A percentile compares a stretch with the other conserved stretches of the same genome.
Evolutionary conservation across 495 filamentous ascomycete genomes (phyloP).

Genomic region (Aspergillus nanangensis): DNA sequence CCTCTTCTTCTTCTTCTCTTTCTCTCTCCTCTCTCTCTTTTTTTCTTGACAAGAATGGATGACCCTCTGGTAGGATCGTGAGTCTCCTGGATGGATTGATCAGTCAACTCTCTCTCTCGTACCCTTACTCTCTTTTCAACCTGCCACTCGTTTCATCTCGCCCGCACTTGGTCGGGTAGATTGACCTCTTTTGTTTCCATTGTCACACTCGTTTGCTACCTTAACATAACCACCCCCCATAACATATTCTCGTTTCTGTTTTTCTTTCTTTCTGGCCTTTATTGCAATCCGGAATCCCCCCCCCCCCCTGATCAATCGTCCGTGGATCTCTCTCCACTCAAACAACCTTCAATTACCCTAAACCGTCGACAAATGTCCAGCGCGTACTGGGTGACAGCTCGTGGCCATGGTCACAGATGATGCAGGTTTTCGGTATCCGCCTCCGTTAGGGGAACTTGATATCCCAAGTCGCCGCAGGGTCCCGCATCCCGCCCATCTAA

Average conservation of each 20-base stretch:
- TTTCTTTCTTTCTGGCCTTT: too few species aligned
- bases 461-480: slow-evolving; percentile 30
- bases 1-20: slow-evolving; percentile 7
- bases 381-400: slow-evolving; percentile 34
- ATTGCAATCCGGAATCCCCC: background rate
- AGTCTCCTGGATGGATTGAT: slow-evolving; percentile 16
- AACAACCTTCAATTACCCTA: slow-evolving; percentile 3
- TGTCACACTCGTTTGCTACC: too few species aligned
- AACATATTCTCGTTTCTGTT: too few species aligned
- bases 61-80: slow-evolving; percentile 26
- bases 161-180: too few species aligned
- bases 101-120: slow-evolving; percentile 1
- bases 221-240: too few species aligned
- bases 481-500: slow-evolving; percentile 29
- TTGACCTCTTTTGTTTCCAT: too few species aligned
- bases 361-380: slow-evolving; percentile 42
- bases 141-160: slow-evolving; percentile 12
- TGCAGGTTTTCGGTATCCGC: slow-evolving; percentile 36
- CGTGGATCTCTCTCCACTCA: slow-evolving; percentile 5
- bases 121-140: slow-evolving; percentile 5
- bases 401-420: slow-evolving; percentile 51
- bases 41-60: slow-evolving; percentile 14
- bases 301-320: background rate
- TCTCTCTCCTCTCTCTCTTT: slow-evolving; percentile 5
- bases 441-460: slow-evolving; percentile 29